A percentile compares a stretch with the other conserved stretches of the same genome.
Evolutionary conservation across 2,329 filamentous ascomycete genomes (phyloP).

Genomic region (Colletotrichum siamense): DNA sequence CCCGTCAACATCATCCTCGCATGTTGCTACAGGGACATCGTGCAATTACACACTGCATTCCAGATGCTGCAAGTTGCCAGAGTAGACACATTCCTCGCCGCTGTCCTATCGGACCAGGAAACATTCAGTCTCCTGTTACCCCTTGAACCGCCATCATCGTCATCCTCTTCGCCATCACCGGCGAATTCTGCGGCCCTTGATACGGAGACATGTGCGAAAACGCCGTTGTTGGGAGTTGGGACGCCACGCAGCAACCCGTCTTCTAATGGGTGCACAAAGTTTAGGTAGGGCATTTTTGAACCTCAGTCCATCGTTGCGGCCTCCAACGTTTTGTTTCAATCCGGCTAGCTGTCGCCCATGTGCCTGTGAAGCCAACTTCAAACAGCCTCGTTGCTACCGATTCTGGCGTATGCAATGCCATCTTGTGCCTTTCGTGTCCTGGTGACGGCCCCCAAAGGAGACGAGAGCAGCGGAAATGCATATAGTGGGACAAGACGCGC

Average conservation of each 20-base stretch:
- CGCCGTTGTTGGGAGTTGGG: neutral
- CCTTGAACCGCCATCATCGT: neutral
- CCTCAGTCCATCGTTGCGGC: neutral
- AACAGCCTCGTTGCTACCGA: neutral
- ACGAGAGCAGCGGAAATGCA: neutral
- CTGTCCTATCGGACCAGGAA: neutral
- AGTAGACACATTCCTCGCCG: neutral
- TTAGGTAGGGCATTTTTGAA: neutral
- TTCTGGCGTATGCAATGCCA: neutral
- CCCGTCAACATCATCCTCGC: neutral
- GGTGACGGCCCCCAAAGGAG: neutral
- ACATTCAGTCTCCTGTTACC: neutral
- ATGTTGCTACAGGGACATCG: neutral
- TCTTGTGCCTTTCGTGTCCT: neutral
- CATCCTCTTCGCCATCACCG: neutral
- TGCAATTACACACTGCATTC: conserved; percentile 8
- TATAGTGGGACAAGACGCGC: neutral
- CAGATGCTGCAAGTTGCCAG: neutral
- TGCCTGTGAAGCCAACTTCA: neutral
- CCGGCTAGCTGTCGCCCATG: neutral
- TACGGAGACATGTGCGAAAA: neutral
- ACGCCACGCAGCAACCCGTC: neutral
- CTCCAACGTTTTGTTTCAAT: neutral
- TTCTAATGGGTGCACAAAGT: neutral
- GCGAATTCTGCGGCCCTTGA: neutral